Conservation (phyloP, 768 basidiomycete species). For the Tricholoma flavovirens region DNA sequence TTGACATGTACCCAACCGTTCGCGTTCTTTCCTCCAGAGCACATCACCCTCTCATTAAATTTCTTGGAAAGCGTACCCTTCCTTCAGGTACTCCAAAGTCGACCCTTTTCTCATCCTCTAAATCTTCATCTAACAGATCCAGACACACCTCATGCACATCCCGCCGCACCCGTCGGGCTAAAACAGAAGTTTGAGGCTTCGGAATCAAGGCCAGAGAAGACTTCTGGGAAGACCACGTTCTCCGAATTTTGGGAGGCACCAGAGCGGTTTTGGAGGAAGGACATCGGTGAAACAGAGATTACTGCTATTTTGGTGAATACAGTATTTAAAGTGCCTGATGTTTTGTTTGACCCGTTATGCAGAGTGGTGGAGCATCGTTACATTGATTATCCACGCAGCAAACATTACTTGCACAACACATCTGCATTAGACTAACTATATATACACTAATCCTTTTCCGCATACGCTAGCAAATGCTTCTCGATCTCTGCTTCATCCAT, state of each 20-base stretch:
- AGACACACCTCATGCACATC: constrained; percentile 51
- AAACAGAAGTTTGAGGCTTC: constrained; percentile 37
- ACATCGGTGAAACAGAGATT: constrained; percentile 54
- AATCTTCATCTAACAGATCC: constrained; percentile 16
- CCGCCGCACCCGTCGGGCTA: constrained; percentile 60
- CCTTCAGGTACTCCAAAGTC: constrained; percentile 26
- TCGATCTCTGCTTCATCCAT: constrained; percentile 77
- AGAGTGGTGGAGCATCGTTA: constrained; percentile 70
- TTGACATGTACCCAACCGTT: constrained; percentile 28
- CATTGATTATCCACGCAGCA: constrained; percentile 15
- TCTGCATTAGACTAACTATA: not conserved
- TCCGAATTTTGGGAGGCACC: constrained; percentile 67
- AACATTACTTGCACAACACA: not conserved
- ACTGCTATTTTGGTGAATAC: constrained; percentile 57
- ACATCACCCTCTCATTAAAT: constrained; percentile 58
- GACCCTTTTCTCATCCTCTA: not conserved
- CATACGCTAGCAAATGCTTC: constrained; percentile 75
- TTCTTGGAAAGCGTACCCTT: constrained; percentile 53
- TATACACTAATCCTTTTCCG: constrained; percentile 71
- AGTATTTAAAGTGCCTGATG: not conserved
- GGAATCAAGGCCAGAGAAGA: constrained; percentile 10
- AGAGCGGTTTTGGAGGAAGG: constrained; percentile 46
- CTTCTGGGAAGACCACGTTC: constrained; percentile 18
- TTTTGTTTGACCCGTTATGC: constrained; percentile 4
- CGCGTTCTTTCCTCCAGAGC: constrained; percentile 33